Evolutionary conservation across 345 rosid species (phyloP), one percentile per base, ranked within the genome.

Genomic region (thale cress (Arabidopsis thaliana)): DNA sequence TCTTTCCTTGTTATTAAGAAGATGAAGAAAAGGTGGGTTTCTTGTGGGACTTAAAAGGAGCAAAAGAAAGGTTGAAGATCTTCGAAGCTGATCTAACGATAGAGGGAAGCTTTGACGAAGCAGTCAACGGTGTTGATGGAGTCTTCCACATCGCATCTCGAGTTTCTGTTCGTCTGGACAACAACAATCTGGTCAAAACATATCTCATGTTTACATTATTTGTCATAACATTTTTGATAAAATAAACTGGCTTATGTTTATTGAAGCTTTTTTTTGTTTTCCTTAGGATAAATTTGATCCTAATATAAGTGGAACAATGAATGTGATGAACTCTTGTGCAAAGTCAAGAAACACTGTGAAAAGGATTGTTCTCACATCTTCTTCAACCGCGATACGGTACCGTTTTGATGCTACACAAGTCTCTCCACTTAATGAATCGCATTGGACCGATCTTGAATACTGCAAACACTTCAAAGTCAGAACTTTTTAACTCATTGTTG

Each of bases 71-170:
- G 74, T 74, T 88, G 25, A 88, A 80, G 87, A 81, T 88, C 12
- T 20, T 80, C 48, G 79, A 84, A 84, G 90, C 91, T 12, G 93
- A 90, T 80, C 74, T 88, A 79, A 5, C 83, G 74, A 78, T 69
- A 14, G 87, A 84, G 8, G 88, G 89, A 57, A 83, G 93, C 84
- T 88, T 91, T 46, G 88, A 91, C 24, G 88, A 84, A 9, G 90
- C 92, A n/a, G 63, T 86, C 7, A 52, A 78, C 16, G 90, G 93
- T 3, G 89, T 83, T 24, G 88, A 87, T 73, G 93, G 96, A 8
- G 93, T 90, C 40, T 90, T 90, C 70, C 93, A 87, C 73, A 81
- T 88, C 2, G 93, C 96, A 8, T 83, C 96, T 1, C 93, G 95
- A 0, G 91, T 89, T 33, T 62, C 86, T 7, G 91, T 86, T 77